phyloP scores from a whole-genome alignment of 1,284 basidiomycete species.

The Fistulina hepatica region DNA sequence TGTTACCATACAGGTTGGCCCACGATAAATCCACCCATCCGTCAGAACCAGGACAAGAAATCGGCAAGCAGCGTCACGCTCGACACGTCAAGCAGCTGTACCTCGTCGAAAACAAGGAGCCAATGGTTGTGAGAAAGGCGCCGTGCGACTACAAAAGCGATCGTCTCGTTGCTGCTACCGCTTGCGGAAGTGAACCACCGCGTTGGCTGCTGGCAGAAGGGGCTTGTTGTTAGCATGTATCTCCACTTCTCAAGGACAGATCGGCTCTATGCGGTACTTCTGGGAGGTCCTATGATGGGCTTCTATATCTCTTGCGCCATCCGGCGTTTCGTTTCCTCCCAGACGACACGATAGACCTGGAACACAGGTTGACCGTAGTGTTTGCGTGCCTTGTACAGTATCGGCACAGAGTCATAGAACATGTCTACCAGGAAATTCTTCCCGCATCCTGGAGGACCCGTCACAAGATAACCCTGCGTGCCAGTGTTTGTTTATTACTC shows the following conservation, averaged over 20 bases:
- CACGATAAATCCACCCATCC: constrained; percentile 59
- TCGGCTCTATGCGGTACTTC: constrained; percentile 25
- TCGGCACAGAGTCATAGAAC: constrained; percentile 50
- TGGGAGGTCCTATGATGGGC: constrained; percentile 8
- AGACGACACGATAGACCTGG: constrained; percentile 55
- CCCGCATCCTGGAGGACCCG: constrained; percentile 70
- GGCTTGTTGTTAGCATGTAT: constrained; percentile 28
- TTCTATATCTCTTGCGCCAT: constrained; percentile 22
- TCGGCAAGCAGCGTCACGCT: constrained; percentile 57
- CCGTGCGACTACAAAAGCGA: constrained; percentile 35
- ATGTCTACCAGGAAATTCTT: constrained; percentile 64
- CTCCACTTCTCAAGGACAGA: constrained; percentile 25
- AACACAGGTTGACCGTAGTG: constrained; percentile 64
- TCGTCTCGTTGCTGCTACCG: constrained; percentile 20
- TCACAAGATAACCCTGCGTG: constrained; percentile 59
- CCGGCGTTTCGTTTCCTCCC: constrained; percentile 42
- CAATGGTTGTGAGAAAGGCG: constrained; percentile 42
- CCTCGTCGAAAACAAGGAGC: constrained; percentile 59
- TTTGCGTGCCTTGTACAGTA: constrained; percentile 48
- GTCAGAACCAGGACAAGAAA: constrained; percentile 67
- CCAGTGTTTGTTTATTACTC: not conserved
- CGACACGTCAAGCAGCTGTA: constrained; percentile 63
- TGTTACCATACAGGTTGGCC: constrained; percentile 57
- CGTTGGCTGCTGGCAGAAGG: constrained; percentile 24
- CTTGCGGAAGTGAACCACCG: not conserved